phyloP scores from a whole-genome alignment of 305 asterid genomes.

The Fraxinus floribunda region DNA sequence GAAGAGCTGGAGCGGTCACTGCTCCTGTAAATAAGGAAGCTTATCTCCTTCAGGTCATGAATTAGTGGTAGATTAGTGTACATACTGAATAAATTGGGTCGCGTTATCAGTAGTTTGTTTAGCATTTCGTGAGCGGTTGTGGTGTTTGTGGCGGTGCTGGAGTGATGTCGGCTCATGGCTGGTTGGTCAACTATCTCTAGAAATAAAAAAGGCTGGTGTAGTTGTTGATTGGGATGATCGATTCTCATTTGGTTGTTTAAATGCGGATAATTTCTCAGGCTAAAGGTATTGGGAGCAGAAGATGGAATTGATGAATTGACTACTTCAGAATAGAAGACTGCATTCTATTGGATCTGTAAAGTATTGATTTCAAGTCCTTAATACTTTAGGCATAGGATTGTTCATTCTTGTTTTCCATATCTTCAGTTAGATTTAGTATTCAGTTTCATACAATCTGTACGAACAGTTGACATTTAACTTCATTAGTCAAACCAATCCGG shows the following conservation, averaged over 20 bases:
- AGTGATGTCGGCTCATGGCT: conserved; percentile 28
- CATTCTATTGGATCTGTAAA: conserved; percentile 18
- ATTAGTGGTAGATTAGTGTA: conserved; percentile 41
- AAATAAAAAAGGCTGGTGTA: conserved; percentile 3
- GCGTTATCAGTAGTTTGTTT: conserved; percentile 15
- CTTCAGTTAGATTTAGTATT: too few relatives aligned
- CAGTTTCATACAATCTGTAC: too few relatives aligned
- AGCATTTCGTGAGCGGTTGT: conserved; percentile 20
- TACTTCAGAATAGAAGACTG: conserved; percentile 21
- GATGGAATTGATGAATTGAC: conserved; percentile 16
- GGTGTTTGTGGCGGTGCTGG: conserved; percentile 30
- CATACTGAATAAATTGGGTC: conserved; percentile 41
- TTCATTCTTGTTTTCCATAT: conserved; percentile 9
- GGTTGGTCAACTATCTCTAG: conserved; percentile 38
- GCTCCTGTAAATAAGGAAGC: conserved; percentile 45
- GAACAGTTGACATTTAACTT: too few relatives aligned
- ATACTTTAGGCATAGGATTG: conserved; percentile 19
- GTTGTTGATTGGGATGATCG: conserved; percentile 7
- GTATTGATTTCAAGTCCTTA: conserved; percentile 24
- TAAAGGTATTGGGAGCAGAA: conserved; percentile 21
- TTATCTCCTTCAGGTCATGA: conserved; percentile 28
- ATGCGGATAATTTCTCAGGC: conserved; percentile 22
- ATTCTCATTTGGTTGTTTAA: conserved; percentile 26
- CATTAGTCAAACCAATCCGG: conserved; percentile 10
- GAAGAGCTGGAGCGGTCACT: conserved; percentile 36